Conservation (phyloP, 495 filamentous ascomycete species). For the Chaetomium fimeti region DNA sequence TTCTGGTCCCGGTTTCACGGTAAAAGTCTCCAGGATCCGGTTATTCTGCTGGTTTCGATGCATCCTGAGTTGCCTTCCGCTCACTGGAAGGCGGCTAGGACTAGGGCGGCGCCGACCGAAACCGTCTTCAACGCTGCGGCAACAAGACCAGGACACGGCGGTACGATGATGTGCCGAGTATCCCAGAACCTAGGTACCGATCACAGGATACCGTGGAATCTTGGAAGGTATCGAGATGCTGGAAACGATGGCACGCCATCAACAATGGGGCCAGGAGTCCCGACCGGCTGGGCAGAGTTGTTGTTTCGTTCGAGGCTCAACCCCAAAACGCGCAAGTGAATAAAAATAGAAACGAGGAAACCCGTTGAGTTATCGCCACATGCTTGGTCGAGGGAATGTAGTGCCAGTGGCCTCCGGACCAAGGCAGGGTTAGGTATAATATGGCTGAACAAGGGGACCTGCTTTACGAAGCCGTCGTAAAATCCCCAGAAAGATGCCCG, state of each 20-base stretch:
- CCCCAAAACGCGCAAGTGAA: background rate
- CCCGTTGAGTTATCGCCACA: background rate
- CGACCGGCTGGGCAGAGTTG: background rate
- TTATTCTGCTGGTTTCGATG: constrained; percentile 8
- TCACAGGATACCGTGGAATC: background rate
- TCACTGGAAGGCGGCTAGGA: background rate
- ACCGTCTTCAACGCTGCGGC: background rate
- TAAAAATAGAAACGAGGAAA: background rate
- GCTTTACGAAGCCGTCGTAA: background rate
- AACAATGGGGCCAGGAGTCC: background rate
- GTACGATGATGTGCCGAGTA: background rate
- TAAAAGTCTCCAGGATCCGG: constrained; percentile 15
- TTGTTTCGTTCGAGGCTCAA: background rate
- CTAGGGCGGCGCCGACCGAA: too few relatives aligned
- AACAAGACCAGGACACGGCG: background rate
- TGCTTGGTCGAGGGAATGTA: background rate
- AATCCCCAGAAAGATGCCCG: background rate
- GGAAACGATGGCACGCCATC: constrained; percentile 4
- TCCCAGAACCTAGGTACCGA: background rate
- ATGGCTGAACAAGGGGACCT: background rate
- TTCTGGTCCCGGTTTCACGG: constrained; percentile 21
- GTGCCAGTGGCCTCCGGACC: too few relatives aligned
- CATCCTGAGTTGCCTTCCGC: background rate
- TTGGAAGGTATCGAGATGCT: background rate
- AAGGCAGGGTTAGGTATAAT: background rate